Conservation (phyloP, 768 basidiomycete species). For the Cyathus striatus region DNA sequence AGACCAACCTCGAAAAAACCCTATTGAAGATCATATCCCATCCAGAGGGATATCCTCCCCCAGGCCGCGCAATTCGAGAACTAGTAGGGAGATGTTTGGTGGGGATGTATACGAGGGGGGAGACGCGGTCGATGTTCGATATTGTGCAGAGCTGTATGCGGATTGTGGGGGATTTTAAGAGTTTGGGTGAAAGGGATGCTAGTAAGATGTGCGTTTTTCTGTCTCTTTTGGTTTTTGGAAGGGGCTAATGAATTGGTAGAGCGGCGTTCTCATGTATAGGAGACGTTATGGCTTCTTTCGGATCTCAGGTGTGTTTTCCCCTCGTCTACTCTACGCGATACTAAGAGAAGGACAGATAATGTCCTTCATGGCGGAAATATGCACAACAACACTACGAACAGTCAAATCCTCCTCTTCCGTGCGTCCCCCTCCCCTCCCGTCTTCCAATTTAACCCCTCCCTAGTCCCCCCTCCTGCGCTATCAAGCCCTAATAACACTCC, state of each 20-base stretch:
- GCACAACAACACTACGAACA: slow-evolving; percentile 58
- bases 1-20: too few species aligned
- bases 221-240: slow-evolving; percentile 3
- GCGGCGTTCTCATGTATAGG: slow-evolving; percentile 85
- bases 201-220: slow-evolving; percentile 54
- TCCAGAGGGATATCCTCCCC: too few species aligned
- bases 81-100: too few species aligned
- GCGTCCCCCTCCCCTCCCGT: slow-evolving; percentile 3
- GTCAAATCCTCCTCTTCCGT: slow-evolving; percentile 70
- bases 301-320: slow-evolving; percentile 61
- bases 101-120: too few species aligned
- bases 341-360: slow-evolving; percentile 57
- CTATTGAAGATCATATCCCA: too few species aligned
- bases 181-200: slow-evolving; percentile 53
- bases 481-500: slow-evolving; percentile 71
- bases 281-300: slow-evolving; percentile 81
- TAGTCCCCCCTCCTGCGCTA: slow-evolving; percentile 81
- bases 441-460: neutral
- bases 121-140: too few species aligned
- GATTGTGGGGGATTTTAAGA: slow-evolving; percentile 69
- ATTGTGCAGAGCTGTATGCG: too few species aligned
- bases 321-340: neutral
- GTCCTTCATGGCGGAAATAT: slow-evolving; percentile 91
- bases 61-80: too few species aligned
- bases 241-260: slow-evolving; percentile 29